phyloP scores from a whole-genome alignment of 768 basidiomycete species.

The Leccinum longicurvipes region DNA sequence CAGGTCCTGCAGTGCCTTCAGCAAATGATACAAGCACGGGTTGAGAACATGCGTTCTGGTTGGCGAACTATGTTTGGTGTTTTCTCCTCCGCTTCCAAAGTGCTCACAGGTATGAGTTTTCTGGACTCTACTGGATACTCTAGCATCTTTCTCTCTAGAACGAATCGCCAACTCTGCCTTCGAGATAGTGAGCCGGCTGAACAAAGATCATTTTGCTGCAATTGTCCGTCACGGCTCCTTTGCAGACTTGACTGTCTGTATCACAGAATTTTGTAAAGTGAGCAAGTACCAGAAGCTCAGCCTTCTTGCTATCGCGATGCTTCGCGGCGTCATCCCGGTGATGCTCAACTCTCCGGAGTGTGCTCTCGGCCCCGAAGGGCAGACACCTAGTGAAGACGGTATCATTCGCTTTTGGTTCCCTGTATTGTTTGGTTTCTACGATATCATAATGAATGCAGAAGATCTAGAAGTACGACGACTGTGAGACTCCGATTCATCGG shows the following conservation, averaged over 20 bases:
- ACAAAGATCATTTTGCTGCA: constrained; percentile 85
- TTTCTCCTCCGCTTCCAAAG: constrained; percentile 94
- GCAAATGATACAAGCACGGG: constrained; percentile 96
- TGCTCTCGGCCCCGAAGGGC: constrained; percentile 33
- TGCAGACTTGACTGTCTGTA: constrained; percentile 93
- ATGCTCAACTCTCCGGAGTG: constrained; percentile 86
- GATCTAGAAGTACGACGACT: constrained; percentile 95
- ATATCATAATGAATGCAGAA: constrained; percentile 99
- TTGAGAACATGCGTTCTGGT: constrained; percentile 93
- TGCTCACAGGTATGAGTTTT: constrained; percentile 64
- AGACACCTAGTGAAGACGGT: constrained; percentile 61
- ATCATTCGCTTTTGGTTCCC: constrained; percentile 99
- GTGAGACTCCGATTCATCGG: constrained; percentile 48
- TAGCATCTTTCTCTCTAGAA: constrained; percentile 44
- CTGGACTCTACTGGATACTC: neutral
- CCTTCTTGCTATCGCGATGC: constrained; percentile 93
- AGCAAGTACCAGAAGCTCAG: constrained; percentile 99
- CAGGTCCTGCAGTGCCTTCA: constrained; percentile 96
- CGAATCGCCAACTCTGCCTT: constrained; percentile 91
- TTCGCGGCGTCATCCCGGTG: constrained; percentile 86
- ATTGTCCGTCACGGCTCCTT: constrained; percentile 94
- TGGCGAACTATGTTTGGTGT: constrained; percentile 99
- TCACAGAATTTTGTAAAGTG: constrained; percentile 99
- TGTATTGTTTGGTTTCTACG: constrained; percentile 95
- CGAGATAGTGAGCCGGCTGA: constrained; percentile 89